Base-by-base conservation (phyloP, 805 yeast genomes). In the Ogataea pignaliae region DNA sequence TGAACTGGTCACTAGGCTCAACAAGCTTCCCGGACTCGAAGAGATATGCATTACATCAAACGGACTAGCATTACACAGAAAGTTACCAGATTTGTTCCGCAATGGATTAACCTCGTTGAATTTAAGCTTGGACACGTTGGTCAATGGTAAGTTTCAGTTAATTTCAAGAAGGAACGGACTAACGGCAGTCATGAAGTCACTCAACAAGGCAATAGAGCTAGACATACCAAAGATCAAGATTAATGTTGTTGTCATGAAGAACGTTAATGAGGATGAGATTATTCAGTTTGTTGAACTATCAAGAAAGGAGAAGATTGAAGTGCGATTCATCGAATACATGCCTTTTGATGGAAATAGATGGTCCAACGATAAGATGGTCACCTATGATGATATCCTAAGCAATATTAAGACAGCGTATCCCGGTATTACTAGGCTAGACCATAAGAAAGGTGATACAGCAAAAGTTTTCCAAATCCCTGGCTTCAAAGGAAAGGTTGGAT, bases 281-380 rank as follows among this genome's bases (percentile, higher is more conserved):
- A 46, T 67, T 15, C 69, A 73, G 47, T 76, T 76, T 57, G 75
- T 73, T 1, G 66, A 65, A 32, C 43, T 76, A 45, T 65, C 76
- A 10, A 53, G 58, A 42, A 57, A 63, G 32, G 52, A 59, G 34
- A 69, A 71, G 4, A 46, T 76, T 7, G 79, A 76, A 48, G 70
- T 76, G 17, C 60, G 81, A 43, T 76, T 76, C 52, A 76, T 76
- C 35, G 82, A 76, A 51, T 76, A 75, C 56, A 76, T 76, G 82
- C 82, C 82, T 4, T 76, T 76, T 53, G 75, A 66, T 46, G 82
- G 82, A 2, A 76, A 76, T 56, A 71, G 70, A 49, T 76, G 81
- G 81, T 63, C 71, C 13, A 52, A 61, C 33, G 49, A 56, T 8
- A 76, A 76, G 50, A 64, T 76, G 67, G 65, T 75, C 35, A 55